Evolutionary conservation across 345 rosid species (phyloP).

Genomic region (Rhizophora mangle): DNA sequence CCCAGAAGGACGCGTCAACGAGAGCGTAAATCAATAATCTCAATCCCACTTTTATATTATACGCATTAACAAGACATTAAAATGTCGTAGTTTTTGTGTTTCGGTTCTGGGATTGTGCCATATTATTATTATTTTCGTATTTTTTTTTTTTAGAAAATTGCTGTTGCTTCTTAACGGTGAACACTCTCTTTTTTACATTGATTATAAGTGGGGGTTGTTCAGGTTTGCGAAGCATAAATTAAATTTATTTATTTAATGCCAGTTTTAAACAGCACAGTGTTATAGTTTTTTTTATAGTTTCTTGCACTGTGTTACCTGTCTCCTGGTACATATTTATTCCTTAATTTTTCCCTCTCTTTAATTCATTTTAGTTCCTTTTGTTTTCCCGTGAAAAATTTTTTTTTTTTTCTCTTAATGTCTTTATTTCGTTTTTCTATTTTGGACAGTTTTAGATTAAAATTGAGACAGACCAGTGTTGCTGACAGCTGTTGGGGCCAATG

Average conservation of each 20-base stretch:
- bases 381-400: background rate
- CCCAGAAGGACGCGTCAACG: constrained; percentile 46
- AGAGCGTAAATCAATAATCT: constrained; percentile 38
- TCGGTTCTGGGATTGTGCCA: constrained; percentile 17
- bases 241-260: constrained; percentile 9
- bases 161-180: constrained; percentile 46
- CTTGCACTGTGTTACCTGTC: constrained; percentile 43
- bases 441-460: too few species aligned
- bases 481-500: too few species aligned
- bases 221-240: constrained; percentile 48
- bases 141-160: background rate
- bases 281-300: background rate
- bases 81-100: constrained; percentile 6
- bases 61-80: too few species aligned
- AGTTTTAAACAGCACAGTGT: constrained; percentile 42
- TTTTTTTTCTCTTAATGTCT: background rate
- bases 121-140: background rate
- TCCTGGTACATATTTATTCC: constrained; percentile 28
- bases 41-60: background rate
- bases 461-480: too few species aligned
- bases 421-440: background rate
- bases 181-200: constrained; percentile 15
- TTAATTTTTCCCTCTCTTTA: background rate
- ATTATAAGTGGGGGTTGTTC: constrained; percentile 27
- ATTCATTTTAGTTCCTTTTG: background rate